Base-by-base conservation (phyloP, 2,329 filamentous ascomycete genomes). In the Amylocarpus encephaloides region DNA sequence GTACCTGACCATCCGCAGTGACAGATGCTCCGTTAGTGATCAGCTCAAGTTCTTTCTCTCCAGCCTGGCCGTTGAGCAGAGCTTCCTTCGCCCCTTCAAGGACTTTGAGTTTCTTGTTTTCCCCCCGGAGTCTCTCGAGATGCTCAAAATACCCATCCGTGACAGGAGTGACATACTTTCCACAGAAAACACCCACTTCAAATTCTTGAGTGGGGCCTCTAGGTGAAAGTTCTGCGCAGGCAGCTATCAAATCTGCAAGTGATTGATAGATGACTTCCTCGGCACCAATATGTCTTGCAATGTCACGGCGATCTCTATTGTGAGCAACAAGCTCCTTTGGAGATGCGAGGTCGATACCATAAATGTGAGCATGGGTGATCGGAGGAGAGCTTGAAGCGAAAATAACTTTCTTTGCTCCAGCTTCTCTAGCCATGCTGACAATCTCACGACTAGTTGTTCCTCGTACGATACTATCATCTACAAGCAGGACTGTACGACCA, bases 131-230 rank as follows among this genome's bases (percentile, higher is more conserved):
- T 51, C 77, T 73, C 68, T 88, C 84, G 5, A 94, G 74, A 62
- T 89, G 87, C 58, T 88, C 81, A 59, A 96, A 93, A 70, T 96
- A 96, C 34, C 79, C 83, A 6, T 83, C 77, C 1, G 85, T 79
- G 1, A 96, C 86, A 0, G 82, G 81, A 0, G 92, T 96, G 54
- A 88, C 76, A 68, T 96, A 96, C 56, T 83, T 81, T 41, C 92
- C 92, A 64, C 83, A 89, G 72, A 97, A 96, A 7, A 96, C 91
- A 48, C 92, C 91, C 2, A 94, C 83, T 66, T 97, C 92, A 59
- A 96, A 96, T 49, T 84, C 74, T 56, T 78, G 73, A 7, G 74
- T 74, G 60, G 79, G 66, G 53, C 78, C 70, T 49, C 77, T 71
- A 45, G 82, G 77, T 53, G 81, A 83, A 3, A 88, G 78, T 58